Base-by-base conservation (phyloP, 202 grass and related monocot species). In the Dendrocalamus latiflorus region DNA sequence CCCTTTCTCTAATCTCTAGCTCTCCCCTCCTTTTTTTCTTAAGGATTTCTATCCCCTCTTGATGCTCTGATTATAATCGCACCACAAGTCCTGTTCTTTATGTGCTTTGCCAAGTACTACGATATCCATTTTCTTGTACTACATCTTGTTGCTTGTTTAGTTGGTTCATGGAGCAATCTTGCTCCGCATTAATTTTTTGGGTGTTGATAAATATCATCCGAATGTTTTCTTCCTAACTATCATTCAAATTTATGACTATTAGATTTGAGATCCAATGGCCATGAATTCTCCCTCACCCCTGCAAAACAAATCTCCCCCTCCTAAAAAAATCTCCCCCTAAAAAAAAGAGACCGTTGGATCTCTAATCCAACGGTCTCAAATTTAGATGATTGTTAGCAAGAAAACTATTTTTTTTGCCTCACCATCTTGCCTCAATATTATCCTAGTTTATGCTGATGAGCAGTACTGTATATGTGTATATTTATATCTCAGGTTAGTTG, bases 361-460 rank as follows among this genome's bases (percentile, higher is more conserved):
- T n/a, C n/a, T n/a, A n/a, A n/a, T n/a, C n/a, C n/a, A n/a, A n/a
- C n/a, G n/a, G n/a, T n/a, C n/a, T n/a, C n/a, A n/a, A n/a, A n/a
- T n/a, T n/a, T n/a, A n/a, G n/a, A n/a, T n/a, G n/a, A n/a, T n/a
- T n/a, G n/a, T n/a, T n/a, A n/a, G n/a, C n/a, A n/a, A n/a, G n/a
- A n/a, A n/a, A n/a, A n/a, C n/a, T n/a, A 26, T 26, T 8, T 16
- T 71, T 86, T 55, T 14, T 34, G 3, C 8, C 7, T 39, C 26
- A 5, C 6, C 50, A 38, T 28, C 8, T 79, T 78, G 66, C 51
- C 26, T 50, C 42, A 22, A 63, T 62, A 4, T 56, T 55, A 7
- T 59, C 39, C 41, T 20, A 24, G 56, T 65, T 83, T 83, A 67
- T 74, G 81, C 59, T 72, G 45, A 78, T 69, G 58, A 78, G 25